Evolutionary conservation across 345 rosid species (phyloP).

Genomic region (Isatis tinctoria): DNA sequence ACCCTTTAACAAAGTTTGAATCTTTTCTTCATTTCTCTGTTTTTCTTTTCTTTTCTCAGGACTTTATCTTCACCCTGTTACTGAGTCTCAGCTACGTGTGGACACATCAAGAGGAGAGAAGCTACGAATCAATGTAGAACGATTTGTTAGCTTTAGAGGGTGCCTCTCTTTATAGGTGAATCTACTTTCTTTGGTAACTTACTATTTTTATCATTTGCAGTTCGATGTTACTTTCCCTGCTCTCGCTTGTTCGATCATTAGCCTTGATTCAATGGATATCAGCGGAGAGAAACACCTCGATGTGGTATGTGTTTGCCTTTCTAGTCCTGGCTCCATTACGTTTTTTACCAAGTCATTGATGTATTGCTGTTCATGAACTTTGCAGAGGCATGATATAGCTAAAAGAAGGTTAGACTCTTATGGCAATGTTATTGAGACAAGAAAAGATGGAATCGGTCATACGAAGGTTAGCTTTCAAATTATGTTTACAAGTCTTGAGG

Average conservation of each 20-base stretch:
- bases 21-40: not conserved
- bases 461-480: constrained; percentile 59
- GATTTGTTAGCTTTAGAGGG: not conserved
- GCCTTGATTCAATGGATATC: constrained; percentile 93
- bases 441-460: constrained; percentile 73
- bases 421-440: constrained; percentile 68
- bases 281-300: constrained; percentile 96
- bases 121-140: constrained; percentile 72
- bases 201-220: constrained; percentile 36
- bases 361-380: not conserved
- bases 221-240: constrained; percentile 92
- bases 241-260: constrained; percentile 83
- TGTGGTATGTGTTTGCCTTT: constrained; percentile 48
- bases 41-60: constrained; percentile 42
- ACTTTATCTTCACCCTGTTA: constrained; percentile 73
- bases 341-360: not conserved
- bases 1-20: not conserved
- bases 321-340: not conserved
- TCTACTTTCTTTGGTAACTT: not conserved
- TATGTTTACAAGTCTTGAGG: not conserved
- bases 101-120: constrained; percentile 96
- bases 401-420: constrained; percentile 69
- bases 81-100: constrained; percentile 89
- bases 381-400: constrained; percentile 65
- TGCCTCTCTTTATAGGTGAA: not conserved